phyloP scores from a whole-genome alignment of 345 rosid species.

The Eucalyptus erythrocorys region DNA sequence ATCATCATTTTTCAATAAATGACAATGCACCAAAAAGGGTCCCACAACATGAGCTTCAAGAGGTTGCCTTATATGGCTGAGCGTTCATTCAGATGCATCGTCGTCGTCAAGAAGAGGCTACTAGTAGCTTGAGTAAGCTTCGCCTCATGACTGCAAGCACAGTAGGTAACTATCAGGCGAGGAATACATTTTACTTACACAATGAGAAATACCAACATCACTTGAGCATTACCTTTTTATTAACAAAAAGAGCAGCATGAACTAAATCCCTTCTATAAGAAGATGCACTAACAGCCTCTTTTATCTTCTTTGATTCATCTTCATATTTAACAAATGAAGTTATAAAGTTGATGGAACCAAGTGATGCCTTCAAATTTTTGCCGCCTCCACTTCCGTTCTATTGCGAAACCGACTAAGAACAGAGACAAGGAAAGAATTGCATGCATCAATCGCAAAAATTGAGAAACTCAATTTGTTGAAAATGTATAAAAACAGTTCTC shows the following conservation, averaged over 20 bases:
- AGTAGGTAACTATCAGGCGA: no score
- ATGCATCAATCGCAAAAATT: background rate
- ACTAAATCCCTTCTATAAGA: slow-evolving; percentile 71
- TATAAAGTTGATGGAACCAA: slow-evolving; percentile 91
- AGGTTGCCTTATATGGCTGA: no score
- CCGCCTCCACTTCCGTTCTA: slow-evolving; percentile 51
- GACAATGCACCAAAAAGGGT: no score
- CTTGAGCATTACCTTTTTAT: slow-evolving; percentile 53
- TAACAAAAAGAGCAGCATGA: slow-evolving; percentile 88
- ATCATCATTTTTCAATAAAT: no score
- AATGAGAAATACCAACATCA: background rate
- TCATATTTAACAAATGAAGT: slow-evolving; percentile 69
- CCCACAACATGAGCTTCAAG: no score
- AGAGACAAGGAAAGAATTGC: background rate
- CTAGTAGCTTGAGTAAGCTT: no score
- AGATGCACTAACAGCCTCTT: slow-evolving; percentile 70
- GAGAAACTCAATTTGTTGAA: background rate
- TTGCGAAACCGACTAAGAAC: background rate
- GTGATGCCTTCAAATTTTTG: slow-evolving; percentile 63
- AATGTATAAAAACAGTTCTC: no score
- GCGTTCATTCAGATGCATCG: no score
- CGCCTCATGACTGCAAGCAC: no score
- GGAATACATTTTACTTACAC: background rate
- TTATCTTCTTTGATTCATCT: slow-evolving; percentile 60
- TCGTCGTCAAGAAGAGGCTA: no score